Percentiles rank a stretch among this genome's conserved stretches.
These are phyloP conservation scores for Talaromyces sp. DNA, from an alignment of 2,329 filamentous ascomycete genomes.

Conservation along the genomic window DNA sequence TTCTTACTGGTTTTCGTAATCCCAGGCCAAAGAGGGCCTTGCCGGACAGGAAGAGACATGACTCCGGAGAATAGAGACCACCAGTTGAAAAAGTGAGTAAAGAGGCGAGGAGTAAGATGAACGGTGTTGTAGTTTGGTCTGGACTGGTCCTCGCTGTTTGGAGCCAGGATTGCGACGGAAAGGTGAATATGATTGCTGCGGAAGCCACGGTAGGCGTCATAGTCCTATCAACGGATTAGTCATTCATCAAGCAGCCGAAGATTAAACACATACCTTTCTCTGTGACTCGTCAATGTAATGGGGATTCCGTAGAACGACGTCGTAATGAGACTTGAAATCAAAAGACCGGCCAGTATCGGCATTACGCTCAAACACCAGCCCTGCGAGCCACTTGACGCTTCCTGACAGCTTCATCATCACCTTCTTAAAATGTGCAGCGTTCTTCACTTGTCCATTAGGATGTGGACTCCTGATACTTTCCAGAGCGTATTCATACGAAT, in stretches of 20 bases:
- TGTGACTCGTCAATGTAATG: slow-evolving; percentile 61
- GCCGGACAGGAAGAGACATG: slow-evolving; percentile 89
- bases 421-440: slow-evolving; percentile 89
- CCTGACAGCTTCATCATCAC: slow-evolving; percentile 98
- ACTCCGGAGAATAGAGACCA: slow-evolving; percentile 95
- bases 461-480: slow-evolving; percentile 56
- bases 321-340: slow-evolving; percentile 87
- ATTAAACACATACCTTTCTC: slow-evolving; percentile 42
- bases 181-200: slow-evolving; percentile 95
- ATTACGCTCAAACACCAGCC: slow-evolving; percentile 87
- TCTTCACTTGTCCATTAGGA: slow-evolving; percentile 62
- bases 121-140: slow-evolving; percentile 95
- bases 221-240: slow-evolving; percentile 43
- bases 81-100: slow-evolving; percentile 97
- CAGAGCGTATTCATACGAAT: slow-evolving; percentile 47
- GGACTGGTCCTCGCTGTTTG: slow-evolving; percentile 74
- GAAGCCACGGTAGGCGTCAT: slow-evolving; percentile 96
- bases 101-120: slow-evolving; percentile 90
- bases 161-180: slow-evolving; percentile 85
- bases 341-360: slow-evolving; percentile 74
- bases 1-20: slow-evolving; percentile 98
- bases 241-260: not conserved
- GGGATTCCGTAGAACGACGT: slow-evolving; percentile 80
- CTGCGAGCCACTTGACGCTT: slow-evolving; percentile 88
- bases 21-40: slow-evolving; percentile 86